Evolutionary conservation across 176 grass and related monocot species (phyloP).

Genomic region (Zea mays): DNA sequence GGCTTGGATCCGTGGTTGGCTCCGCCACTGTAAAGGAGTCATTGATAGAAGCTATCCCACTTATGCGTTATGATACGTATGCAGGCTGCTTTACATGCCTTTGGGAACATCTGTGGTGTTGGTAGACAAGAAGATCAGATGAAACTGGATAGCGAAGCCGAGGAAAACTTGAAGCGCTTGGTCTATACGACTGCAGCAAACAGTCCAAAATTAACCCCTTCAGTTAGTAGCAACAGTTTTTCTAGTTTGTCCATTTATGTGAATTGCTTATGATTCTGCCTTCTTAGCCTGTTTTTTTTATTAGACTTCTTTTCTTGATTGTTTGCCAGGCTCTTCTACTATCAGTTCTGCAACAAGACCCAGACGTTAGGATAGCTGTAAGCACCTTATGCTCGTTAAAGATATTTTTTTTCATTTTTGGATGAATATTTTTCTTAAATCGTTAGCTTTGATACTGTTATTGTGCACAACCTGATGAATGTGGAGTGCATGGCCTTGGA

Average conservation of each 20-base stretch:
- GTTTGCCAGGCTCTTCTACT: slow-evolving; percentile 71
- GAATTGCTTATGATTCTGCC: not conserved
- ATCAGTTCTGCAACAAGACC: slow-evolving; percentile 70
- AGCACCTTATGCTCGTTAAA: slow-evolving; percentile 41
- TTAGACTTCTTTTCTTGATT: slow-evolving; percentile 11
- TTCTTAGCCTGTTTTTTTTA: slow-evolving; percentile 30
- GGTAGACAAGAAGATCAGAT: slow-evolving; percentile 59
- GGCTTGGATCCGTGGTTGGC: no score
- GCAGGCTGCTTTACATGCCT: slow-evolving; percentile 87
- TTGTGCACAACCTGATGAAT: slow-evolving; percentile 17
- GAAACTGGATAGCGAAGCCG: slow-evolving; percentile 60
- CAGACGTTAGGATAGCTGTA: slow-evolving; percentile 81
- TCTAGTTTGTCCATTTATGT: slow-evolving; percentile 26
- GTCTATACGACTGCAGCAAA: slow-evolving; percentile 68
- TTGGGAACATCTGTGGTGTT: slow-evolving; percentile 85
- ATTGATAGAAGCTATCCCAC: not conserved
- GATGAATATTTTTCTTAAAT: slow-evolving; percentile 20
- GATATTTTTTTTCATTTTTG: slow-evolving; percentile 8
- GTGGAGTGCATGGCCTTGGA: not conserved
- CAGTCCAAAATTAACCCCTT: slow-evolving; percentile 75
- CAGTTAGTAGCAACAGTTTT: slow-evolving; percentile 52
- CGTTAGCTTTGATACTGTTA: not conserved
- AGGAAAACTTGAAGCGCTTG: slow-evolving; percentile 59
- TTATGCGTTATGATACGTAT: slow-evolving; percentile 16
- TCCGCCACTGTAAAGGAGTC: not conserved